Percentiles rank a stretch among this genome's conserved stretches.
Conservation (phyloP, 1,284 basidiomycete species). For the Ceratobasidium sp. region DNA sequence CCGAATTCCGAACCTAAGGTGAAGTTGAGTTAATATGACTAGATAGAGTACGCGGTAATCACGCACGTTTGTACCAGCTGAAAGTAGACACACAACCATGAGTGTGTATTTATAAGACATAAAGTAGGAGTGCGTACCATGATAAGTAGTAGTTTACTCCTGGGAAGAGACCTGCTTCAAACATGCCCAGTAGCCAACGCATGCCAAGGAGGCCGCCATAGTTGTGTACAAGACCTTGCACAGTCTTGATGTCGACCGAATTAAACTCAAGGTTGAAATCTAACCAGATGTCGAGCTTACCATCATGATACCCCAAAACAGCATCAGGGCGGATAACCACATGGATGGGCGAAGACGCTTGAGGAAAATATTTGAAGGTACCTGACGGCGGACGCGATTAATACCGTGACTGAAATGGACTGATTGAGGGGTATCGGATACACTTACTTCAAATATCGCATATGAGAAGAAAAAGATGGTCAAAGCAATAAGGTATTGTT, state of each 20-base stretch:
- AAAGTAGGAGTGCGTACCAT: slow-evolving; percentile 21
- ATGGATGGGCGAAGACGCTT: slow-evolving; percentile 46
- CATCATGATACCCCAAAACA: slow-evolving; percentile 49
- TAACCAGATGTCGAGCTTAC: not conserved
- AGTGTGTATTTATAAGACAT: not conserved
- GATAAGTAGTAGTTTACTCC: slow-evolving; percentile 61
- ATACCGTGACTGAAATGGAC: not conserved
- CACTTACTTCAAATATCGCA: slow-evolving; percentile 40
- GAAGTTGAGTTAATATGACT: slow-evolving; percentile 55
- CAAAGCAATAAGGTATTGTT: slow-evolving; percentile 47
- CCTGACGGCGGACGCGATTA: not conserved
- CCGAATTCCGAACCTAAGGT: slow-evolving; percentile 51
- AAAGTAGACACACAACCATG: not conserved
- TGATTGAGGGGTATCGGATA: slow-evolving; percentile 33
- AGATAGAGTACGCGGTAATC: slow-evolving; percentile 38
- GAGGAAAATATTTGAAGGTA: slow-evolving; percentile 46
- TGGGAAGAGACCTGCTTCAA: slow-evolving; percentile 58
- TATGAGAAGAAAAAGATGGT: slow-evolving; percentile 52
- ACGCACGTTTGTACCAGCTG: slow-evolving; percentile 45
- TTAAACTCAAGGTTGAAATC: not conserved
- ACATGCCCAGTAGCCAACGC: slow-evolving; percentile 50
- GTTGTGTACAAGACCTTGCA: slow-evolving; percentile 57
- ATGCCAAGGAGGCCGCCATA: slow-evolving; percentile 56
- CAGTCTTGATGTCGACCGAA: slow-evolving; percentile 17
- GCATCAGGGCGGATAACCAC: slow-evolving; percentile 46